Evolutionary conservation across 2,329 filamentous ascomycete genomes (phyloP).

Genomic region (Penicillium vulpinum): DNA sequence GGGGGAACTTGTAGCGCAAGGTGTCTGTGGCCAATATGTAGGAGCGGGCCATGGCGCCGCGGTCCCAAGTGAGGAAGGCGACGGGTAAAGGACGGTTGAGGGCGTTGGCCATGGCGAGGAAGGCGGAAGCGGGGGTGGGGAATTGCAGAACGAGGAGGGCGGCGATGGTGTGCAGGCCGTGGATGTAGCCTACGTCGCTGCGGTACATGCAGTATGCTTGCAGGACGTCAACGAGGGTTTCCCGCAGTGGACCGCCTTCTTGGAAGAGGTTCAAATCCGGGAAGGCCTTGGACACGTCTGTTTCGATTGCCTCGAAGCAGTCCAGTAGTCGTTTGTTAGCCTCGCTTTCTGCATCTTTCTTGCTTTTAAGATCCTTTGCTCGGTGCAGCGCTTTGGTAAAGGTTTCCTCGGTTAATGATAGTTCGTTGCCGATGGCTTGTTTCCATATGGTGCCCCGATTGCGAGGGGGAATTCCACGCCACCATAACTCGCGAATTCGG

Average conservation of each 20-base stretch:
- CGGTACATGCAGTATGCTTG: slow-evolving; percentile 65
- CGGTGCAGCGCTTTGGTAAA: slow-evolving; percentile 59
- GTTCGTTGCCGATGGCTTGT: slow-evolving; percentile 61
- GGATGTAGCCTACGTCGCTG: slow-evolving; percentile 61
- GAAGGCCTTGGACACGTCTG: slow-evolving; percentile 56
- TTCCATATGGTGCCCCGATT: slow-evolving; percentile 60
- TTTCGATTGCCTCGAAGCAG: slow-evolving; percentile 56
- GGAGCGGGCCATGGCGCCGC: slow-evolving; percentile 55
- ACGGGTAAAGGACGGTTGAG: slow-evolving; percentile 62
- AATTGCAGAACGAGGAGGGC: slow-evolving; percentile 61
- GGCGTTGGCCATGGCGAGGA: slow-evolving; percentile 60
- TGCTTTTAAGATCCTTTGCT: slow-evolving; percentile 51
- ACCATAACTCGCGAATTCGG: slow-evolving; percentile 63
- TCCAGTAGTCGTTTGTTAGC: slow-evolving; percentile 48
- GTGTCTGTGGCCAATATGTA: slow-evolving; percentile 58
- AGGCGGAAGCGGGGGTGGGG: slow-evolving; percentile 53
- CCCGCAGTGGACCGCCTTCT: slow-evolving; percentile 54
- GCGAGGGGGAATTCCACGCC: slow-evolving; percentile 61
- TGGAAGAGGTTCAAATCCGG: slow-evolving; percentile 61
- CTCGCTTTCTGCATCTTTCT: slow-evolving; percentile 46
- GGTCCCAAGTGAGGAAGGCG: slow-evolving; percentile 61
- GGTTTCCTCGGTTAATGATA: slow-evolving; percentile 56
- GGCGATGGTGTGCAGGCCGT: slow-evolving; percentile 60
- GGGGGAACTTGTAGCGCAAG: slow-evolving; percentile 59
- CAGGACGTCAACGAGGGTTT: slow-evolving; percentile 58